phyloP scores from a whole-genome alignment of 345 rosid species.

The Citrus medica region DNA sequence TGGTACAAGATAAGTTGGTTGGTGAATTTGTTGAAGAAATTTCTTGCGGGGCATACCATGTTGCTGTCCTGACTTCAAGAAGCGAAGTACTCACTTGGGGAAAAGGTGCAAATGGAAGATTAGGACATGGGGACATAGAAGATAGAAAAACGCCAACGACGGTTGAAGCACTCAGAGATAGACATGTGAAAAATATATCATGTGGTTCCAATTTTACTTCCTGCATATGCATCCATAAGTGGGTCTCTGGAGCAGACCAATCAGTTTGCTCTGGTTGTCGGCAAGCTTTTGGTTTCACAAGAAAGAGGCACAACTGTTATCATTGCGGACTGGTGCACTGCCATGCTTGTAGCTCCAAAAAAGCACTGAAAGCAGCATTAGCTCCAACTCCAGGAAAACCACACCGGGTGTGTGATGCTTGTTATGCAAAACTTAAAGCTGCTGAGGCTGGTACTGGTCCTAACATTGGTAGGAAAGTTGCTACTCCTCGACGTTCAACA shows the following conservation, averaged over 20 bases:
- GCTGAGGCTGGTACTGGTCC: conserved; percentile 50
- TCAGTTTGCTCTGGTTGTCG: conserved; percentile 91
- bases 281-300: conserved; percentile 91
- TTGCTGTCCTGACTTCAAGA: conserved; percentile 79
- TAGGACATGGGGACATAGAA: conserved; percentile 88
- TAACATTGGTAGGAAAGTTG: conserved; percentile 32
- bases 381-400: conserved; percentile 99
- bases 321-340: conserved; percentile 93
- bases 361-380: conserved; percentile 88
- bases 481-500: conserved; percentile 38
- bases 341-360: conserved; percentile 94
- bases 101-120: conserved; percentile 78
- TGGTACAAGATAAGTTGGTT: conserved; percentile 81
- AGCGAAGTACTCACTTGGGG: conserved; percentile 98
- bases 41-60: conserved; percentile 87
- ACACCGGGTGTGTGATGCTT: conserved; percentile 91
- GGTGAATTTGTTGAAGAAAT: conserved; percentile 98
- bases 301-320: conserved; percentile 93
- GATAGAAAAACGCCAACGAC: conserved; percentile 72
- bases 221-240: conserved; percentile 88
- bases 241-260: conserved; percentile 95
- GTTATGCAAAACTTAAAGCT: conserved; percentile 80
- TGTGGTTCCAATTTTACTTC: conserved; percentile 94
- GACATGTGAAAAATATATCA: conserved; percentile 84
- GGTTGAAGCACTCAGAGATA: conserved; percentile 78